Base-by-base conservation (phyloP, 164 flowering plant genomes). In the Brasenia schreberi region DNA sequence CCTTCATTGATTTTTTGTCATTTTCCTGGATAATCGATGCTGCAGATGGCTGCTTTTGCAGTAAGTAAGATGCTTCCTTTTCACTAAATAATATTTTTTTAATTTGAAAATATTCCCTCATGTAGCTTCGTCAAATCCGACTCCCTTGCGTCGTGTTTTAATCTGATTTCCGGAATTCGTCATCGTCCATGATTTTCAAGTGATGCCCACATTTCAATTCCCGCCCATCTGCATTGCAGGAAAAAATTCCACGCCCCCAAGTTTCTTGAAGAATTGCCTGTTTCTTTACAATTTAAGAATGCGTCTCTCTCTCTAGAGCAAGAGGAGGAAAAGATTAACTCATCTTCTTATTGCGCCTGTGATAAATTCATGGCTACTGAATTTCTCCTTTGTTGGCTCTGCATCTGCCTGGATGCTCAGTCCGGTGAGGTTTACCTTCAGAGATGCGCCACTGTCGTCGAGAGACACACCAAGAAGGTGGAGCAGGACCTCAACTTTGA, bases 371-470 rank as follows among this genome's bases (percentile, higher is more conserved):
- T 12, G 44, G 49, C 45, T 19, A 14, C n/a, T 64, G 39, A 19
- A 66, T 68, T 23, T 61, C 42, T 70, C 56, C 27, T 23, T 23
- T 23, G 27, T 23, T 23, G 27, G 27, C 27, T 23, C 12, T 45
- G 53, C 53, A 45, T 11, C 12, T 45, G 7, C 12, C 53, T 6
- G 7, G 53, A 45, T 81, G 5, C 27, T 23, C 65, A 71, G 73
- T 66, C 73, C 3, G 73, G 73, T 16, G 87, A 83, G 69, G 82
- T 87, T 4, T 87, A 83, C 68, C 64, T 90, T 16, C 86, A 86
- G 64, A 79, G 83, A 73, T 77, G 87, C 76, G 76, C 71, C 23
- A 76, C 87, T 5, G 70, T 78, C 5, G 49, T 44, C 66, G 81
- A 59, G 39, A 75, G 0, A 71, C 81, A 45, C 61, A 82, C 18